Conservation (phyloP, 2,329 filamentous ascomycete species). For the Chrysoporthe austroafricana region DNA sequence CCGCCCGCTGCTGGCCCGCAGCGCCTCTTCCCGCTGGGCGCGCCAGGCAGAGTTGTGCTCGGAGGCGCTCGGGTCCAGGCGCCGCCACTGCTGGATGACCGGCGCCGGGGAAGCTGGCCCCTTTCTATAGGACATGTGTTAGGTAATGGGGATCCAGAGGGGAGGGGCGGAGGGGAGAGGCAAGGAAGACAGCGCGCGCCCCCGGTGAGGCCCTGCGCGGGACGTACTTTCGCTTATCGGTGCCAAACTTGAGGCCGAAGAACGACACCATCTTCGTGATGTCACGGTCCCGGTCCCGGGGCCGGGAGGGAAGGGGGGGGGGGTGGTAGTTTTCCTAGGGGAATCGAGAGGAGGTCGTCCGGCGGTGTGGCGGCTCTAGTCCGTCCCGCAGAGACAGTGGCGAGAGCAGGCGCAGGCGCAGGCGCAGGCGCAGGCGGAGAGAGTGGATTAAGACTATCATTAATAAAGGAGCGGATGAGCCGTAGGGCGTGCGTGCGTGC, state of each 20-base stretch:
- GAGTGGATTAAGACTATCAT: constrained; percentile 16
- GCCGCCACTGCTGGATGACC: constrained; percentile 22
- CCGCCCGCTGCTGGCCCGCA: constrained; percentile 10
- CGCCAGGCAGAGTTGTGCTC: constrained; percentile 11
- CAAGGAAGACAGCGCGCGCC: too few relatives aligned
- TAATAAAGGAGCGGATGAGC: constrained; percentile 7
- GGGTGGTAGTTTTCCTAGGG: neutral
- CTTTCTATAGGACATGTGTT: constrained; percentile 22
- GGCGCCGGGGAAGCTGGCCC: constrained; percentile 13
- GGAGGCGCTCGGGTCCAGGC: constrained; percentile 1
- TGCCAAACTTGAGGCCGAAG: constrained; percentile 60
- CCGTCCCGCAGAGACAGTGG: neutral
- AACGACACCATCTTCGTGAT: constrained; percentile 57
- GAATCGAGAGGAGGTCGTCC: neutral
- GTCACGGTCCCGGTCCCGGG: constrained; percentile 1
- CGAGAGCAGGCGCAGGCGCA: too few relatives aligned
- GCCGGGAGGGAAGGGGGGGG: too few relatives aligned
- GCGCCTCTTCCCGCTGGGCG: constrained; percentile 28
- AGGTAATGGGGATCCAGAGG: neutral
- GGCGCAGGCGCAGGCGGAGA: constrained; percentile 2
- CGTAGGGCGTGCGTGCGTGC: neutral
- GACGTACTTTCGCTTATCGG: constrained; percentile 61
- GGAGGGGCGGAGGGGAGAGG: neutral
- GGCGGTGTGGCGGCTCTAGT: neutral
- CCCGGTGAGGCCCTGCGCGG: neutral